Base-by-base conservation (phyloP, 2,329 filamentous ascomycete genomes). In the Botrytis pseudocinerea region DNA sequence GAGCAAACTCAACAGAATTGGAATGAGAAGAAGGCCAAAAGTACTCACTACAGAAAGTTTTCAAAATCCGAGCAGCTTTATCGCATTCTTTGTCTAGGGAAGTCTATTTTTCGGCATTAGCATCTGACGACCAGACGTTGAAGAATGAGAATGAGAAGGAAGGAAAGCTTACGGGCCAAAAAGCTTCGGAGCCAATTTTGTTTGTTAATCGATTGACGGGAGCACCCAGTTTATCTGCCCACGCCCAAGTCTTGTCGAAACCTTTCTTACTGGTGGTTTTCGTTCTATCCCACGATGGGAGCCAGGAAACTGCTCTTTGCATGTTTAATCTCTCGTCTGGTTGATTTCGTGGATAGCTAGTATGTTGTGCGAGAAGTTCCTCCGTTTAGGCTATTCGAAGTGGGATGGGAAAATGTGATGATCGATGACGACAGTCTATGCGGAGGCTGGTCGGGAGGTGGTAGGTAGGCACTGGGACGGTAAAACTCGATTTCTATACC, bases 21-120 rank as follows among this genome's bases (percentile, higher is more conserved):
- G 68, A 40, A 44, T 16, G 4, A 51, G 35, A 57, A 38, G 35
- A 32, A 42, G 25, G 35, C 59, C 83, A 83, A 14, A 66, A 71
- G 42, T 59, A 84, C 89, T 79, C 86, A 93, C 91, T 93, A 85
- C 93, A 97, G 83, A 98, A 98, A 46, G 93, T 95, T 81, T 94
- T 92, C 72, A 97, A 83, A 75, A 97, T 97, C 71, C 94, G 88
- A 72, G 94, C 94, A 70, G 94, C 93, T 84, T 97, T 97, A 82
- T 97, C 93, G 82, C 92, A 93, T 84, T 98, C 95, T 76, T 91
- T 91, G 81, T 97, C 95, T 65, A 97, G 85, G 1, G 90, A 91
- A 42, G 92, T 91, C 64, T 72, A 32, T 44, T 42, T 38, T 10
- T 18, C 10, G 5, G 22, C 48, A 28, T 60, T 18, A 70, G 40